Base-by-base conservation (phyloP, 495 filamentous ascomycete genomes). In the Penicillium egyptiacum region DNA sequence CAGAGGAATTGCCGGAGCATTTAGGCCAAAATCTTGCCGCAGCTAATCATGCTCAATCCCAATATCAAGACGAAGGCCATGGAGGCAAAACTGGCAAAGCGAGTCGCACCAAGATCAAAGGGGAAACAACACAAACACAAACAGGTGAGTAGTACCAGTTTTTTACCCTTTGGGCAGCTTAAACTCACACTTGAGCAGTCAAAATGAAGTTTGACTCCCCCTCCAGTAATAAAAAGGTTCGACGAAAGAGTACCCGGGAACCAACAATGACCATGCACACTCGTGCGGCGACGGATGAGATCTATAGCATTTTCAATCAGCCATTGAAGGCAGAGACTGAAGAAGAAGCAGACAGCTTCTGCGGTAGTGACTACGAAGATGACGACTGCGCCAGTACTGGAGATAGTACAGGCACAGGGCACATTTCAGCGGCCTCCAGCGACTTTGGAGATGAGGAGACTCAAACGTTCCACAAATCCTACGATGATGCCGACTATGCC, bases 251-350 rank as follows among this genome's bases (percentile, higher is more conserved):
- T 68, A 81, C 83, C 12, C 71, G 81, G 2, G 91, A 96, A 66
- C 90, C 91, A 25, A 98, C 94, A 1, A 97, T 98, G 92, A 98
- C 94, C 1, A 82, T 98, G 59, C 90, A 97, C 66, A 98, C 94
- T 17, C 90, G 85, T 50, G 93, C 92, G 51, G 94, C 94, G 1
- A 96, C 91, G 47, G 92, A 98, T 65, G 95, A 98, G 59, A 97
- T 98, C 47, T 96, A 98, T 70, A 90, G 89, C 57, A 86, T 98
- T 40, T 98, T 98, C 74, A 98, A 94, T 64, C 90, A 95, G 45
- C 93, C 95, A 8, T 70, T 96, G 44, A 84, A 89, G 62, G 76
- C 77, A 35, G 70, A 81, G 62, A 70, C 70, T 12, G 73, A 78
- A 17, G 63, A 67, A 56, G 67, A 59, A 17, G 69, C 67, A 0